Evolutionary conservation across 805 yeast species (phyloP), one percentile per base, ranked within the genome.

Genomic region (Diddensiella transvaalensis): DNA sequence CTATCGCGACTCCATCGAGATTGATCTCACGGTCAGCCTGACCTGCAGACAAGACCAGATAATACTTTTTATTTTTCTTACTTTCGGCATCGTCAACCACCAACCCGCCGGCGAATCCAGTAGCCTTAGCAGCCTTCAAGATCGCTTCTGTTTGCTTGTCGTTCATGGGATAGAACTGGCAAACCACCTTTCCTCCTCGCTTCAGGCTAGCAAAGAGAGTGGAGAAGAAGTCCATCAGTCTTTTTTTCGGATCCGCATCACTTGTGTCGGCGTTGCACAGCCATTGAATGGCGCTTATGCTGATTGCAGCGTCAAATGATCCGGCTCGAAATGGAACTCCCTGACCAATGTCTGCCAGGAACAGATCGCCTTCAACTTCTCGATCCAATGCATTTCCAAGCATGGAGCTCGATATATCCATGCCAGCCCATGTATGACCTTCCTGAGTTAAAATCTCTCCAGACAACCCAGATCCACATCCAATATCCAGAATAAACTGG

Each of bases 311-410:
- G 66, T 93, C 99, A 65, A 91, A 93, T 0, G 96, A 76, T 44
- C 99, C 99, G 2, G 98, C 87, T 62, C 99, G 76, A 62, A 93
- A 93, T 3, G 98, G 98, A 2, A 93, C 76, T 29, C 99, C 99
- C 46, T 76, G 74, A 23, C 99, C 99, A 76, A 93, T 85, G 71
- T 93, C 99, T 32, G 89, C 85, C 47, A 93, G 71, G 64, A 93
- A 83, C 54, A 93, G 68, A 65, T 93, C 99, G 11, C 99, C 99
- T 48, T 88, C 97, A 11, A 88, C 83, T 30, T 86, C 96, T 63
- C 96, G 75, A 58, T 89, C 96, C 29, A 93, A 69, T 0, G 95
- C 99, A 2, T 95, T 86, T 1, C 96, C 96, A 58, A 93, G 74
- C 99, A 93, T 93, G 41, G 91, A 83, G 1, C 97, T 91, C 0